Evolutionary conservation across 2,329 filamentous ascomycete species (phyloP), one percentile per base, ranked within the genome.

Genomic region (Microsporum canis): DNA sequence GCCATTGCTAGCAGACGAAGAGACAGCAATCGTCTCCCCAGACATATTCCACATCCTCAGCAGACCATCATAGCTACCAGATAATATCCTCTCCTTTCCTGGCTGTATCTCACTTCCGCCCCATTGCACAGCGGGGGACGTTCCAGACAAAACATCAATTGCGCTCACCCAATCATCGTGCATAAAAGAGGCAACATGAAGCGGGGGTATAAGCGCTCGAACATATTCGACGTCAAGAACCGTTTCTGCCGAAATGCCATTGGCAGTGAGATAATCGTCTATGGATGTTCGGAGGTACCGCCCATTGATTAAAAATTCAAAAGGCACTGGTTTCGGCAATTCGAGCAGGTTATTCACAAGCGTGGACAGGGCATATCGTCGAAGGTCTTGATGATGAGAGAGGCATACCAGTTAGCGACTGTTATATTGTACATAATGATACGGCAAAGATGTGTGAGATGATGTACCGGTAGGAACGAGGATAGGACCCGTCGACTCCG

Each of bases 141-240:
- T 84, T 12, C 75, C 73, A 0, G 90, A 91, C 29, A 95, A 78
- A 3, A 95, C 83, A 72, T 96, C 91, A 31, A 97, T 85, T 31
- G 84, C 83, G 71, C 89, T 89, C 57, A 99, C 88, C 94, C 94
- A 99, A 74, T 97, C 94, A 70, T 99, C 91, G 73, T 99, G 92
- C 77, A 96, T 87, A 72, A 96, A 99, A 71, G 88, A 94, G 10
- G 91, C 88, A 67, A 95, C 86, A 73, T 94, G 92, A 39, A 88
- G 81, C 17, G 94, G 94, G 5, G 94, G 94, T 63, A 96, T 85
- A 67, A 96, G 79, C 65, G 91, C 94, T 68, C 91, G 87, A 39
- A 96, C 90, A 75, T 97, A 99, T 78, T 97, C 91, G 61, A 99
- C 82, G 39, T 87, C 88, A 59, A 99, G 78, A 3, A 88, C 92